Percentiles rank a stretch among this genome's conserved stretches.
phyloP scores from a whole-genome alignment of 495 filamentous ascomycete genomes.

The Venustampulla echinocandica region DNA sequence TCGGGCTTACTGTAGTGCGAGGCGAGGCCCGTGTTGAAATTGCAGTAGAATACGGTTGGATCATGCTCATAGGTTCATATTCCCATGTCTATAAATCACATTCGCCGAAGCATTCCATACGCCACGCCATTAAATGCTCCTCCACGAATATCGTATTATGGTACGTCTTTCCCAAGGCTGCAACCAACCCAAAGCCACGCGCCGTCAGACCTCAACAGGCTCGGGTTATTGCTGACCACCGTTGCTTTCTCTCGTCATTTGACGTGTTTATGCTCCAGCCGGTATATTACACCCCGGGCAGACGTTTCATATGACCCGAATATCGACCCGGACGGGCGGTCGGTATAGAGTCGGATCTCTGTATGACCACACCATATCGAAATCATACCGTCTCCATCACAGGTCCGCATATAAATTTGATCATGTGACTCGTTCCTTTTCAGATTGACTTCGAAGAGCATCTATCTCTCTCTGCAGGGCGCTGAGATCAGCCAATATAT shows the following conservation, averaged over 20 bases:
- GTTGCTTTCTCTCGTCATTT: neutral
- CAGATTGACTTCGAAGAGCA: slow-evolving; percentile 14
- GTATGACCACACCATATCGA: too few relatives aligned
- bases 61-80: neutral
- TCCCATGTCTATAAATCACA: neutral
- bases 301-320: neutral
- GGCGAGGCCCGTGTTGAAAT: neutral
- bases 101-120: neutral
- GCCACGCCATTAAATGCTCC: neutral
- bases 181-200: too few relatives aligned
- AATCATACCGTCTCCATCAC: too few relatives aligned
- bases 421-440: slow-evolving; percentile 18
- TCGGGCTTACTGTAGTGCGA: too few relatives aligned
- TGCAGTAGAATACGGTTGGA: neutral
- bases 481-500: slow-evolving; percentile 23
- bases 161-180: too few relatives aligned
- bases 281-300: slow-evolving; percentile 3
- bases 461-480: slow-evolving; percentile 23
- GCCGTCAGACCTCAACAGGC: too few relatives aligned
- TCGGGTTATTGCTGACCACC: slow-evolving; percentile 4
- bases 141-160: neutral
- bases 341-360: slow-evolving; percentile 2
- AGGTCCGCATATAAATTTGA: slow-evolving; percentile 5
- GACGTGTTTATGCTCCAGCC: neutral
- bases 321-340: slow-evolving; percentile 4